phyloP scores from a whole-genome alignment of 1,284 basidiomycete species.

The Ceratobasidium theobromae region DNA sequence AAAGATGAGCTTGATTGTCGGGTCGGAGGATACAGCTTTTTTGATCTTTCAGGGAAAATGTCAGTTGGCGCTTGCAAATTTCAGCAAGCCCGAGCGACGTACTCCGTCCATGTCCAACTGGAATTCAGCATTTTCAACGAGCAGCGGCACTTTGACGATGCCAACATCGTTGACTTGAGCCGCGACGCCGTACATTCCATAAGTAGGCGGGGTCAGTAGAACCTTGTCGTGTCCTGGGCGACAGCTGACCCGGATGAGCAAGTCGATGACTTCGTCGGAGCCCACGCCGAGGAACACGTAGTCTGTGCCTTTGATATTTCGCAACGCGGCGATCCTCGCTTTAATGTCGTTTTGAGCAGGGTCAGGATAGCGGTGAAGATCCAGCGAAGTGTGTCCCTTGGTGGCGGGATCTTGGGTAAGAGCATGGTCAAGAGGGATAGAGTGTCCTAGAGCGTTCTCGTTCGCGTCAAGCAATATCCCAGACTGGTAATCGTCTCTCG shows the following conservation, averaged over 20 bases:
- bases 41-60: slow-evolving; percentile 58
- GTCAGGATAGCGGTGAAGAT: slow-evolving; percentile 85
- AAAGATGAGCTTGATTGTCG: slow-evolving; percentile 87
- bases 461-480: slow-evolving; percentile 98
- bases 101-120: slow-evolving; percentile 76
- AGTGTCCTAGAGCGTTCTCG: slow-evolving; percentile 92
- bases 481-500: slow-evolving; percentile 91
- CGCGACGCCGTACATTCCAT: slow-evolving; percentile 96
- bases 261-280: slow-evolving; percentile 95
- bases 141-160: slow-evolving; percentile 77
- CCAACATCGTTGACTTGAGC: slow-evolving; percentile 94
- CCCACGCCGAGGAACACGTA: slow-evolving; percentile 95
- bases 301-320: slow-evolving; percentile 63
- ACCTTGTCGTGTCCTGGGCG: slow-evolving; percentile 80
- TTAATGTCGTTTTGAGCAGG: slow-evolving; percentile 84
- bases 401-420: slow-evolving; percentile 26
- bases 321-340: slow-evolving; percentile 67
- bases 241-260: slow-evolving; percentile 89
- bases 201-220: slow-evolving; percentile 89
- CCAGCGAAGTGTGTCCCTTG: slow-evolving; percentile 46
- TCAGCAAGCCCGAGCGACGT: slow-evolving; percentile 41
- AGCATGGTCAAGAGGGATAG: slow-evolving; percentile 52
- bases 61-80: not conserved
- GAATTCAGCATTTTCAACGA: slow-evolving; percentile 75
- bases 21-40: slow-evolving; percentile 62